Evolutionary conservation across 805 yeast genomes (phyloP).

Genomic region (Starmerella bacillaris): DNA sequence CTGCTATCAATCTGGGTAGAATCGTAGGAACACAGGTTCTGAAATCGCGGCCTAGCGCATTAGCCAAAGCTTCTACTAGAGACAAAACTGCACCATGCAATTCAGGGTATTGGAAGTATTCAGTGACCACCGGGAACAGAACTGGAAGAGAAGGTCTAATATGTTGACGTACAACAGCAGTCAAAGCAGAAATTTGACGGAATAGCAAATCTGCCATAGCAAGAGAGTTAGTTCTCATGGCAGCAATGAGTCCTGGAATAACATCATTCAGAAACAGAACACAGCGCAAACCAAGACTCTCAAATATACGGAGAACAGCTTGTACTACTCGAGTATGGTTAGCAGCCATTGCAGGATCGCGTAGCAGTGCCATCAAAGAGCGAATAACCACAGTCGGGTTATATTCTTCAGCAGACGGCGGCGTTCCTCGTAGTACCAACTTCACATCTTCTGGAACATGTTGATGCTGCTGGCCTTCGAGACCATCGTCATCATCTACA

Average conservation of each 20-base stretch:
- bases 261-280: conserved; percentile 77
- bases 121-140: conserved; percentile 56
- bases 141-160: conserved; percentile 66
- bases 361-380: conserved; percentile 63
- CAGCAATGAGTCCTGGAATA: conserved; percentile 69
- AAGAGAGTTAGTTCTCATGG: conserved; percentile 56
- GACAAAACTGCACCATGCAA: conserved; percentile 65
- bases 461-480: conserved; percentile 32
- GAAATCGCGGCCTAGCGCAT: conserved; percentile 81
- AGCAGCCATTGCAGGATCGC: conserved; percentile 65
- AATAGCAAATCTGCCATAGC: conserved; percentile 73
- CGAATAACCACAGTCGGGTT: conserved; percentile 88
- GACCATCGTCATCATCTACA: conserved; percentile 9
- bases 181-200: conserved; percentile 66
- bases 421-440: conserved; percentile 77
- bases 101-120: conserved; percentile 44
- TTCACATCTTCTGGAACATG: conserved; percentile 85
- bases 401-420: conserved; percentile 79
- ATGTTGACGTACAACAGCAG: conserved; percentile 72
- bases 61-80: conserved; percentile 66
- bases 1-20: conserved; percentile 54
- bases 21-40: conserved; percentile 65
- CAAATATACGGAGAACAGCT: conserved; percentile 80
- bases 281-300: conserved; percentile 72
- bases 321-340: conserved; percentile 90